Evolutionary conservation across 2,329 filamentous ascomycete genomes (phyloP).

Genomic region (Fusarium nanum): DNA sequence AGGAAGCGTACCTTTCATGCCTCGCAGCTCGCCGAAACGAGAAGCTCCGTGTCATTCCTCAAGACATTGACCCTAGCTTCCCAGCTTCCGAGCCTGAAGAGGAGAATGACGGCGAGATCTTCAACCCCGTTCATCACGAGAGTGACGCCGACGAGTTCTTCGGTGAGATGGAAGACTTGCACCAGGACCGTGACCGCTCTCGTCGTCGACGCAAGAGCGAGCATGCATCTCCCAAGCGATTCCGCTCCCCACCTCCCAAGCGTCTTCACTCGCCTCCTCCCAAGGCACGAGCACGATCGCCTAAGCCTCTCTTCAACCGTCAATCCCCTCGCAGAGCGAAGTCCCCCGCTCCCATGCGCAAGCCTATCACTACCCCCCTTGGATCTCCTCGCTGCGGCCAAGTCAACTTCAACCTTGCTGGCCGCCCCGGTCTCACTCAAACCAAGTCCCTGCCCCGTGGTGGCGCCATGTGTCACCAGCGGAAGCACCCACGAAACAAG

Average conservation of each 20-base stretch:
- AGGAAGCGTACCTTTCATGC: conserved; percentile 90
- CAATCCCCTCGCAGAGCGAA: conserved; percentile 77
- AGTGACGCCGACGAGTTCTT: conserved; percentile 78
- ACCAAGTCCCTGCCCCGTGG: conserved; percentile 90
- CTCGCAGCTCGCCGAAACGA: conserved; percentile 83
- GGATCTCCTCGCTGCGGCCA: conserved; percentile 57
- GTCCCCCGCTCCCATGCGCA: conserved; percentile 79
- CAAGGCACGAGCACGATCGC: conserved; percentile 64
- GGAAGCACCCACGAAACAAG: conserved; percentile 58
- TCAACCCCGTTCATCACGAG: conserved; percentile 66
- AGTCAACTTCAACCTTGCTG: conserved; percentile 55
- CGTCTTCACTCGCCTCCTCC: conserved; percentile 53
- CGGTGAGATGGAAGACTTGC: conserved; percentile 75
- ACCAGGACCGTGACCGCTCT: conserved; percentile 66
- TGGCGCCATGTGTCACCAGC: conserved; percentile 74
- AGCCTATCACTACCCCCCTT: conserved; percentile 50
- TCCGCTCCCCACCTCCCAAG: conserved; percentile 58
- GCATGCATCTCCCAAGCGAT: conserved; percentile 57
- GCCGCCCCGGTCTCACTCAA: conserved; percentile 74
- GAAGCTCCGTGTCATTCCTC: conserved; percentile 86
- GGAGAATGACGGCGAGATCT: conserved; percentile 79
- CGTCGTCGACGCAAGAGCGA: conserved; percentile 63
- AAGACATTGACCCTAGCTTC: conserved; percentile 98
- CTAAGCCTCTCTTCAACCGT: conserved; percentile 67
- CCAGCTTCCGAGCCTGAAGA: conserved; percentile 93